phyloP scores from a whole-genome alignment of 305 asterid species.

The Lippia alba region DNA sequence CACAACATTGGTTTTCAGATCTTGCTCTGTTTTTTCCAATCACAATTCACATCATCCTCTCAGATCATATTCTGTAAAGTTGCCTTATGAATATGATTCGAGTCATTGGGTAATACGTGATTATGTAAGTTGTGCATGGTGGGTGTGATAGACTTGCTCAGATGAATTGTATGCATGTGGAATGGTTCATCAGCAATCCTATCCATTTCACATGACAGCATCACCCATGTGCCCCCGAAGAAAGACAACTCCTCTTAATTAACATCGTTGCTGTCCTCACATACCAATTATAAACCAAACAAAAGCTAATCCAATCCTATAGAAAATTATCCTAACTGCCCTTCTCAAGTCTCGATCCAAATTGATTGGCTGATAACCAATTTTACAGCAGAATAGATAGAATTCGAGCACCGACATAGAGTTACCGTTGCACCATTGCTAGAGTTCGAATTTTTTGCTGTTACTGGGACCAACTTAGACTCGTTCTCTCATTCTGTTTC shows the following conservation, averaged over 20 bases:
- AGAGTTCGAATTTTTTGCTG: neutral
- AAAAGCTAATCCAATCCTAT: conserved; percentile 8
- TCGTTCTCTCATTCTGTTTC: conserved; percentile 8
- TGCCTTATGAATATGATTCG: conserved; percentile 43
- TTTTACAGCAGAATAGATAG: neutral
- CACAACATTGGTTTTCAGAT: neutral
- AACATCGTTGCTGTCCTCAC: conserved; percentile 29
- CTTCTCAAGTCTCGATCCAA: conserved; percentile 15
- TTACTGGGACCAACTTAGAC: neutral
- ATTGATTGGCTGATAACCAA: conserved; percentile 31
- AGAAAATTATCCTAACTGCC: conserved; percentile 27
- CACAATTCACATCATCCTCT: conserved; percentile 4
- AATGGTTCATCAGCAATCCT: conserved; percentile 21
- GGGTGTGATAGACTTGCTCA: conserved; percentile 20
- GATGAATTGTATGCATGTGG: conserved; percentile 17
- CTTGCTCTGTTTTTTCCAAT: conserved; percentile 5
- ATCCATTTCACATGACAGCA: conserved; percentile 52
- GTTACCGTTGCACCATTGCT: conserved; percentile 1
- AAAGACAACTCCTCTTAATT: conserved; percentile 34
- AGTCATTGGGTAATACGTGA: conserved; percentile 34
- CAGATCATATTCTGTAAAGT: conserved; percentile 40
- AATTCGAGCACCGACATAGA: conserved; percentile 42
- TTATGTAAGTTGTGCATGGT: conserved; percentile 36
- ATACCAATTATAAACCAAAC: conserved; percentile 20
- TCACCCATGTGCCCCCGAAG: conserved; percentile 43